Percentiles rank a stretch among this genome's conserved stretches.
Conservation (phyloP, 768 basidiomycete genomes). For the Hygrophorus russula region DNA sequence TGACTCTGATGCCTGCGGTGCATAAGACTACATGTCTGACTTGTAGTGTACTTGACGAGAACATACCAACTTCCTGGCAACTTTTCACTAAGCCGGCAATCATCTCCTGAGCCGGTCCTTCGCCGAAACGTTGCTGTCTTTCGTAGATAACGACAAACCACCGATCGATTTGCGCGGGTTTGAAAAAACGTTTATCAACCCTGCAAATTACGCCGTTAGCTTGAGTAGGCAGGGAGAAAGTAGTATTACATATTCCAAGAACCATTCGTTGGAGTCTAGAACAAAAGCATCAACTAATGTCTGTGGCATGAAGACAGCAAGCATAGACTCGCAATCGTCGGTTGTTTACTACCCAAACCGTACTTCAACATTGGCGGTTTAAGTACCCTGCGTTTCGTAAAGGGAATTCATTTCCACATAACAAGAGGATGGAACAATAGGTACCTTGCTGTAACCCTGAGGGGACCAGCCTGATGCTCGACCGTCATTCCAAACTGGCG, state of each 20-base stretch:
- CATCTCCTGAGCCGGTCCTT: conserved; percentile 39
- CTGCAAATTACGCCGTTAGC: conserved; percentile 21
- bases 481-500: conserved; percentile 65
- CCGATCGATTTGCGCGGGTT: conserved; percentile 36
- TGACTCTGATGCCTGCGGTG: conserved; percentile 45
- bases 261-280: conserved; percentile 51
- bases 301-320: not conserved
- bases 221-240: not conserved
- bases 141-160: conserved; percentile 68
- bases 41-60: not conserved
- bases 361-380: conserved; percentile 57
- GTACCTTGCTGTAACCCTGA: conserved; percentile 51
- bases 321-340: conserved; percentile 38
- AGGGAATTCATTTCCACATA: not conserved
- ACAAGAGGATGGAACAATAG: not conserved
- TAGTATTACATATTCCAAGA: conserved; percentile 64
- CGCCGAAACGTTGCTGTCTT: conserved; percentile 41
- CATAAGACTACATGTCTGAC: not conserved
- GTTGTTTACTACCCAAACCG: conserved; percentile 42
- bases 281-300: conserved; percentile 6
- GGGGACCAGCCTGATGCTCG: conserved; percentile 33
- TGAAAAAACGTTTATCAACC: conserved; percentile 64
- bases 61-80: conserved; percentile 50
- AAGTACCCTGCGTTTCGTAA: conserved; percentile 16
- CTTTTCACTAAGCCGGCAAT: conserved; percentile 37